Evolutionary conservation across 108 stramenopile genomes (phyloP), one percentile per base, ranked within the genome.

Genomic region (Parietichytrium sp.): DNA sequence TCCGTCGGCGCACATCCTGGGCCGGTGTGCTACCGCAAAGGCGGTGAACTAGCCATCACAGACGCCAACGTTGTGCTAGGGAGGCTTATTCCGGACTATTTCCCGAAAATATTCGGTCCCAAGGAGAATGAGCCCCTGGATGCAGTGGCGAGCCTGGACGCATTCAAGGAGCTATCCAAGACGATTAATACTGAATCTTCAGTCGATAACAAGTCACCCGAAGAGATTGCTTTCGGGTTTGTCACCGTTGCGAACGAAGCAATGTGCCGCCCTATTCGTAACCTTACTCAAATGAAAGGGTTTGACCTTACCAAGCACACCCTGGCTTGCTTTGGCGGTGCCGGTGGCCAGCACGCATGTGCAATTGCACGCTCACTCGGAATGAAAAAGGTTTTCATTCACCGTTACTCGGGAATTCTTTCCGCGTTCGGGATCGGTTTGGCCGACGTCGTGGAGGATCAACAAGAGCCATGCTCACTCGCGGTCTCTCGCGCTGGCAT

Each of bases 191-290:
- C 3, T 12, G 20, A 49, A 3, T 4, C 53, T 3, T 27, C 79
- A 49, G 18, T n/a, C 0, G 49, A 13, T 18, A 79, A 3, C 42
- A 54, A 20, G 2, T 52, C 81, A 3, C 47, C 77, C 16, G 88
- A 78, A 3, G 95, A 97, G 79, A 85, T 99, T 18, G 98, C 98
- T 3, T 94, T 87, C 83, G 98, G 98, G 7, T 99, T 99, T 83
- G 82, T 99, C 49, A 91, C 94, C 84, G 96, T 99, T 12, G 98
- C 98, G 83, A 99, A 97, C 86, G 98, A 99, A 83, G 96, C 98
- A 54, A 99, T 99, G 98, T 97, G 97, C 83, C 92, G 98, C 20
- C 98, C 98, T 2, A 98, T 99, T 86, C 93, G 98, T 36, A 97
- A 97, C 83, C 87, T 99, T 49, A 99, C 97, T 36, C 96, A 97